phyloP scores from a whole-genome alignment of 106 monocot species.

The Dendrobium chrysotoxum region DNA sequence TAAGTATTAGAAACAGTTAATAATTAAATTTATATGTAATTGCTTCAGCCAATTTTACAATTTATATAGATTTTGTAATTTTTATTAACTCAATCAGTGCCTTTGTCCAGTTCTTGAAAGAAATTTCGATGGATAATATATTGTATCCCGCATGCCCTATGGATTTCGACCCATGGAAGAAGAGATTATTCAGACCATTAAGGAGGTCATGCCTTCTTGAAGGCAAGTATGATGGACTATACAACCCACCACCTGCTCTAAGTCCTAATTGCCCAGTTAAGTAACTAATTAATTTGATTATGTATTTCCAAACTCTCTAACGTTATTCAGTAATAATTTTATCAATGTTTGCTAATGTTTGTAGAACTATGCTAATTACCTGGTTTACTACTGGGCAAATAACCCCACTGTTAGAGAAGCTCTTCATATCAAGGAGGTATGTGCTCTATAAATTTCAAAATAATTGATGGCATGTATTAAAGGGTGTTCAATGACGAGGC shows the following conservation, averaged over 20 bases:
- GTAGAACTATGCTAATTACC: constrained; percentile 2
- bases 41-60: not conserved
- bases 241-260: not conserved
- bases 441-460: not conserved
- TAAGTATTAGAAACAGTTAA: not conserved
- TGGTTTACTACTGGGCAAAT: constrained; percentile 5
- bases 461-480: not conserved
- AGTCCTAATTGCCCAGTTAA: not conserved
- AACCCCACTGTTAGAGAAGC: not conserved
- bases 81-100: not conserved
- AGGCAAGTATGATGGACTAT: not conserved
- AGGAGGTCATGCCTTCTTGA: not conserved
- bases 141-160: not conserved
- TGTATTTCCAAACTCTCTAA: not conserved
- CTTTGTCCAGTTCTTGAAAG: not conserved
- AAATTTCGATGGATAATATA: not conserved
- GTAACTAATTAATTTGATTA: not conserved
- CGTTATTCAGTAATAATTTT: not conserved
- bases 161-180: constrained; percentile 6
- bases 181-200: not conserved
- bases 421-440: constrained; percentile 7
- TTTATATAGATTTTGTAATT: not conserved
- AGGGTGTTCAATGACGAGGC: not conserved
- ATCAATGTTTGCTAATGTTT: not conserved
- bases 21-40: not conserved